These are phyloP conservation scores for Senna tora DNA, from an alignment of 306 rosid genomes.

Conservation along the genomic window DNA sequence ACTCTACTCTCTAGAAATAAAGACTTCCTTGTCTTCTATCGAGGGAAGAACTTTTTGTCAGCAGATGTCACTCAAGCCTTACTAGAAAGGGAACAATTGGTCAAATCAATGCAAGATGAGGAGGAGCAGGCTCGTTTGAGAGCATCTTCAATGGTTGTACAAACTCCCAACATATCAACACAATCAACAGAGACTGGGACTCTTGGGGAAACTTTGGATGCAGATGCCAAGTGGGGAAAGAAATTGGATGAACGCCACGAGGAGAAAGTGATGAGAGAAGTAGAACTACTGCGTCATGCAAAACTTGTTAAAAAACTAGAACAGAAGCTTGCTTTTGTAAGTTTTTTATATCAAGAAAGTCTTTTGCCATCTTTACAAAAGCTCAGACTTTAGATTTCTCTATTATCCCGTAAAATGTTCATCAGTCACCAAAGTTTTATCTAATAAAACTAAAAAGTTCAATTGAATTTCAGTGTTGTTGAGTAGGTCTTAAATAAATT, in stretches of 20 bases:
- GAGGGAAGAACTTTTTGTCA: constrained; percentile 91
- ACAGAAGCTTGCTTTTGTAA: constrained; percentile 70
- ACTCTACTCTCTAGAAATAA: constrained; percentile 85
- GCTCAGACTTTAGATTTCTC: constrained; percentile 23
- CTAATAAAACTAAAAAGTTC: neutral
- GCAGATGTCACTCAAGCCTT: constrained; percentile 75
- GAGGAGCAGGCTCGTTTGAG: constrained; percentile 95
- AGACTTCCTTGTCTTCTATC: constrained; percentile 88
- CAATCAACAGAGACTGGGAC: constrained; percentile 78
- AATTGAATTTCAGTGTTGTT: constrained; percentile 1
- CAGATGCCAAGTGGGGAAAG: constrained; percentile 95
- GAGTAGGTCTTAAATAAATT: neutral
- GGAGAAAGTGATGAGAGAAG: constrained; percentile 68
- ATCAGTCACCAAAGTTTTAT: constrained; percentile 9
- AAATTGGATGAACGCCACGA: constrained; percentile 61
- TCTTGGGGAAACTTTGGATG: constrained; percentile 86
- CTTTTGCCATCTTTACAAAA: constrained; percentile 27
- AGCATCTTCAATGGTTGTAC: constrained; percentile 69
- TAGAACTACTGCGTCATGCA: constrained; percentile 64
- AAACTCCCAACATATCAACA: constrained; percentile 46
- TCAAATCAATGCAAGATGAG: constrained; percentile 77
- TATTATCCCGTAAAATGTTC: neutral
- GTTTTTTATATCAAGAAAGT: constrained; percentile 44
- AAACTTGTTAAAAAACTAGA: constrained; percentile 74
- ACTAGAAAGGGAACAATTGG: constrained; percentile 83